Base-by-base conservation (phyloP, 805 yeast species). In the Kluyveromyces wickerhamii region DNA sequence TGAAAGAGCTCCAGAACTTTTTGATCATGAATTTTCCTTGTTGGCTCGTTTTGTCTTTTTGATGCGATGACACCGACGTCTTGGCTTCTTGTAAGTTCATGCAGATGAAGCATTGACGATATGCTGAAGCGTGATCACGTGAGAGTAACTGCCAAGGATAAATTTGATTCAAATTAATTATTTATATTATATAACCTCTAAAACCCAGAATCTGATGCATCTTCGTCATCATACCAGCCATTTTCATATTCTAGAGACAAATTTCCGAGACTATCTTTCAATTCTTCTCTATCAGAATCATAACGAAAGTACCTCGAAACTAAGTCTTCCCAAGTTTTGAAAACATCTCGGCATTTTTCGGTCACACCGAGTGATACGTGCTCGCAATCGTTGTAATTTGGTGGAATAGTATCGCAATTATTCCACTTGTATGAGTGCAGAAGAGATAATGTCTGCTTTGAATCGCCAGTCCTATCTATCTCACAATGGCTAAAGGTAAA, bases 231-330 rank as follows among this genome's bases (percentile, higher is more conserved):
- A 32, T 65, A 62, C 52, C 69, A 74, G 0, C 80, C 81, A 39
- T 56, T 53, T 27, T 70, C 72, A 43, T 74, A 77, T 35, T 65
- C 70, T 3, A 59, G 54, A 1, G 69, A 65, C 27, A 72, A 34
- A 3, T 54, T 51, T 2, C 65, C 68, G 7, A 77, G 42, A 15
- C 65, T 65, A 27, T 77, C 77, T 9, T 69, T 61, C 32, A 74
- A 47, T 27, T 73, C 79, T 27, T 69, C 74, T 39, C 74, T 59
- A 23, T 74, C 80, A 7, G 43, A 39, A 40, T 74, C 80, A 10
- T 52, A 57, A 28, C 52, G 45, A 11, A 63, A 47, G 20, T 43
- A 41, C 28, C 40, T 59, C 2, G 57, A 47, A 1, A 63, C 58
- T 32, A 57, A 44, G 5, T 48, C 46, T 21, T 47, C 49, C 65